Percentiles rank a stretch among this genome's conserved stretches.
Conservation (phyloP, 2,329 filamentous ascomycete genomes). For the Trichoderma koningii region DNA sequence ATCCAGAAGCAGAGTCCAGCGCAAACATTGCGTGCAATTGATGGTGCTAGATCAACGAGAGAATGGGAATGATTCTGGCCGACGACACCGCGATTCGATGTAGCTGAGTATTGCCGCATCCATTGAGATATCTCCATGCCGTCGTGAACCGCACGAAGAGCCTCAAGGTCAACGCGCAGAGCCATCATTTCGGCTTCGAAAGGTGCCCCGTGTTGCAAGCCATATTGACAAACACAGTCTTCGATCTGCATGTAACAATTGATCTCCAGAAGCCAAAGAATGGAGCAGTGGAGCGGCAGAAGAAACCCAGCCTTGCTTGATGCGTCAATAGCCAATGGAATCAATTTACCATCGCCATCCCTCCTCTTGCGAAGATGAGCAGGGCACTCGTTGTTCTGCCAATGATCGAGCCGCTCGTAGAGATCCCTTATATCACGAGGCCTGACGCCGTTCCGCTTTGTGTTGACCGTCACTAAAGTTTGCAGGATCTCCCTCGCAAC, state of each 20-base stretch:
- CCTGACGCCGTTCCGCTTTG: slow-evolving; percentile 8
- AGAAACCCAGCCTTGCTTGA: not conserved
- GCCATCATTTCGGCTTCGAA: slow-evolving; percentile 10
- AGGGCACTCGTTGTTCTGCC: slow-evolving; percentile 5
- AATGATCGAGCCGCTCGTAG: not conserved
- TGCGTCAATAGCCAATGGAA: not conserved
- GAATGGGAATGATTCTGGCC: not conserved
- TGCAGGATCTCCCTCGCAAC: slow-evolving; percentile 12
- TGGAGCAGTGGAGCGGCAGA: slow-evolving; percentile 1
- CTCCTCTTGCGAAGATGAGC: slow-evolving; percentile 2
- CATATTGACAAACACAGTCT: slow-evolving; percentile 11
- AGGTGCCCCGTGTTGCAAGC: not conserved
- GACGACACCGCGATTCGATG: not conserved
- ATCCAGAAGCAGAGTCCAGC: slow-evolving; percentile 12
- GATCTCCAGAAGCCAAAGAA: slow-evolving; percentile 15
- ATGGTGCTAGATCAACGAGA: slow-evolving; percentile 12
- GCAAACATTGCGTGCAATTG: slow-evolving; percentile 9
- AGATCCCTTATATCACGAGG: not conserved
- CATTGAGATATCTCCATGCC: slow-evolving; percentile 10
- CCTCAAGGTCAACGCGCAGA: slow-evolving; percentile 7
- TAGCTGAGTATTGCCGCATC: slow-evolving; percentile 7
- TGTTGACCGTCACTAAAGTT: slow-evolving; percentile 7
- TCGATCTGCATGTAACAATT: slow-evolving; percentile 20
- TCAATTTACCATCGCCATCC: not conserved
- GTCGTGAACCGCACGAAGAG: slow-evolving; percentile 3